Base-by-base conservation (phyloP, 768 basidiomycete species). In the Phylloporus rhodoxanthus region DNA sequence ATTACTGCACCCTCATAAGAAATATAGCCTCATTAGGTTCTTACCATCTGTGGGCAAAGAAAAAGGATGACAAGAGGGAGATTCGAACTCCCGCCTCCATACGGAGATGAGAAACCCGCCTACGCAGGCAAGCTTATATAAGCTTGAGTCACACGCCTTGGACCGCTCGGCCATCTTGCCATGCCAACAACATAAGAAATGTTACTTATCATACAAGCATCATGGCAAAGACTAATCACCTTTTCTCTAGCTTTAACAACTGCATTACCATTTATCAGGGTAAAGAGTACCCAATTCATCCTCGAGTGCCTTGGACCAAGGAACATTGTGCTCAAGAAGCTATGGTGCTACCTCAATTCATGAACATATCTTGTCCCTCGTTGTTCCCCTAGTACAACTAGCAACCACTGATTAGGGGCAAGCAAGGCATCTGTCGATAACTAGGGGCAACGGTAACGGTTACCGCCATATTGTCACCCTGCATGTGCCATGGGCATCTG, bases 71-170 rank as follows among this genome's bases (percentile, higher is more conserved):
- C 62, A 65, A 63, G 62, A 63, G 64, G 62, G 62, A 66, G 62
- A 66, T 63, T 63, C 62, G 62, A 63, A 63, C 62, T 66, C 62
- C 62, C 64, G 62, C 63, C 62, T 48, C 64, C 63, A 56, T 65
- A 29, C 51, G 51, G 47, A 52, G 51, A 52, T 52, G 51, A 52
- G 51, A 52, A 52, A 52, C 51, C 51, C 30, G 47, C 47, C 8
- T 34, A 3, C 23, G 47, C 51, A 52, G 51, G 51, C 47, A 52
- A 52, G 51, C 51, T 52, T 44, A 28, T 23, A 14, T 6, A 32
- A 66, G 73, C 75, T 78, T 78, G 75, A 77, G 77, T 77, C 77
- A 78, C 76, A 77, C 76, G 76, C 76, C 77, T 75, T 77, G 66
- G 75, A 77, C 76, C 76, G 73, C 76, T 77, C 76, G 77, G 76